Percentiles rank a stretch among this genome's conserved stretches.
Conservation (phyloP, 2,329 filamentous ascomycete species). For the Sclerotinia sclerotiorum region DNA sequence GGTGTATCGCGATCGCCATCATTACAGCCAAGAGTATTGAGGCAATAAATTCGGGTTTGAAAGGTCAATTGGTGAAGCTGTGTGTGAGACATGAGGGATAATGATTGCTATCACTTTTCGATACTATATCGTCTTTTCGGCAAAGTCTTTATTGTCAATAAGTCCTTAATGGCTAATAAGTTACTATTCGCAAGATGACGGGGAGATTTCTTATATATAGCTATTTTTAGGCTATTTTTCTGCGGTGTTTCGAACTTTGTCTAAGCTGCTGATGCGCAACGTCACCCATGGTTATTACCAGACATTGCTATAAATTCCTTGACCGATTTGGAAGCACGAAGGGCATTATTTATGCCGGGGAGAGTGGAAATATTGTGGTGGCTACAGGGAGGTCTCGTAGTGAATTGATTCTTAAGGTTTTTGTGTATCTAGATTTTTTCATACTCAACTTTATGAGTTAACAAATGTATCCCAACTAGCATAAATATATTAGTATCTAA, state of each 20-base stretch:
- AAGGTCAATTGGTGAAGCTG: too few species aligned
- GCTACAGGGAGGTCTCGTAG: neutral
- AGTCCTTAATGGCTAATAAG: too few species aligned
- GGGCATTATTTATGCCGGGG: neutral
- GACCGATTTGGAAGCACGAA: neutral
- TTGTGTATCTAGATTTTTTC: neutral
- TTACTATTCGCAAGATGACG: too few species aligned
- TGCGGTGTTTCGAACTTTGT: neutral
- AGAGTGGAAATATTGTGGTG: neutral
- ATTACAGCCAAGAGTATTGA: too few species aligned
- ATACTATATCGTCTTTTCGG: neutral
- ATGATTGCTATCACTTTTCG: neutral
- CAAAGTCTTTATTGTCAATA: accelerated
- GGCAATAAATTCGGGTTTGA: too few species aligned
- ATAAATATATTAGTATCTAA: too few species aligned
- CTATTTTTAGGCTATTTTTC: too few species aligned
- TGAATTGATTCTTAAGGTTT: neutral
- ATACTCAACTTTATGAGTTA: too few species aligned
- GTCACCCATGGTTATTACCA: neutral
- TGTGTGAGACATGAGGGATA: too few species aligned
- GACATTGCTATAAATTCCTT: neutral
- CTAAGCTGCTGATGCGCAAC: neutral
- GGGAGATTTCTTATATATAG: too few species aligned
- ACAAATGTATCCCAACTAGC: too few species aligned
- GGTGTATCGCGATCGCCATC: too few species aligned